Percentiles rank a stretch among this genome's conserved stretches.
These are phyloP conservation scores for Aspergillus sp. DNA, from an alignment of 2,329 filamentous ascomycete genomes.

Conservation along the genomic window DNA sequence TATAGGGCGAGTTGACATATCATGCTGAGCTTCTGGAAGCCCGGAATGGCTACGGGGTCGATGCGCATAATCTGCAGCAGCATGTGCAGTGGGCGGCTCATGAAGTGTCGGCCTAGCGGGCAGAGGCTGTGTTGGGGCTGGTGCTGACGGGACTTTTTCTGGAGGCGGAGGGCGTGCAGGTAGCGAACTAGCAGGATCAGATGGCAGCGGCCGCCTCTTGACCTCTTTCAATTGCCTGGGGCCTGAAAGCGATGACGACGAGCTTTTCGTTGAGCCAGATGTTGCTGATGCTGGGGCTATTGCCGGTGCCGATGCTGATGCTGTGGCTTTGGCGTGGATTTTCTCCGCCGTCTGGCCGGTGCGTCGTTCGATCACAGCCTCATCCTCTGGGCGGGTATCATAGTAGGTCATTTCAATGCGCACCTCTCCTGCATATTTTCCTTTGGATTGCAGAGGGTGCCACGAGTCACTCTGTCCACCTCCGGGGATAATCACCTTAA, in stretches of 20 bases:
- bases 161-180: constrained; percentile 45
- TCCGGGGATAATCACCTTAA: constrained; percentile 73
- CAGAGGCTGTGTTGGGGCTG: constrained; percentile 26
- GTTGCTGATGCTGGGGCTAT: too few species aligned
- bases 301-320: constrained; percentile 6
- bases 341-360: constrained; percentile 36
- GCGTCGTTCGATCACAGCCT: constrained; percentile 53
- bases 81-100: constrained; percentile 30
- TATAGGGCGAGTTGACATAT: constrained; percentile 35
- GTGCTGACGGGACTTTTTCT: constrained; percentile 24
- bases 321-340: constrained; percentile 24
- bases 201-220: constrained; percentile 79
- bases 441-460: constrained; percentile 81
- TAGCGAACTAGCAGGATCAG: constrained; percentile 60
- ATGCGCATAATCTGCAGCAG: constrained; percentile 64
- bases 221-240: constrained; percentile 58
- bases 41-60: constrained; percentile 73
- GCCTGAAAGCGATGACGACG: constrained; percentile 28
- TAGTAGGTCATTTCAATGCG: constrained; percentile 96
- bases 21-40: constrained; percentile 41
- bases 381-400: constrained; percentile 82
- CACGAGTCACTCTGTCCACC: constrained; percentile 93
- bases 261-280: too few species aligned
- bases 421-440: constrained; percentile 94
- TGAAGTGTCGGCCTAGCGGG: constrained; percentile 23